phyloP scores from a whole-genome alignment of 768 basidiomycete species.

The Tulasnella sp. region DNA sequence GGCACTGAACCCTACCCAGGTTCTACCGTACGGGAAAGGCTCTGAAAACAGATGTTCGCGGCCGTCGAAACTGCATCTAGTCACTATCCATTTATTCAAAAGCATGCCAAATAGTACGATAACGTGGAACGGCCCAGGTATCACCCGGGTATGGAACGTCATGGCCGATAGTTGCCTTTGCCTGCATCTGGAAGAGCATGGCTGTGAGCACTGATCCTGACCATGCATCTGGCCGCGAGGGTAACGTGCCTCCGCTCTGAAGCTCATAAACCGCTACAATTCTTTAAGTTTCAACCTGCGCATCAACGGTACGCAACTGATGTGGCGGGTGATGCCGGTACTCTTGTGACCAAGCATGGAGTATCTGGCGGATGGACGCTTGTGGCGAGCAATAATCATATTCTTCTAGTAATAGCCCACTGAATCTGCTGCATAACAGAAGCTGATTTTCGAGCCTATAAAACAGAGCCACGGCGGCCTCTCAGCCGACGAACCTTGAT shows the following conservation, averaged over 20 bases:
- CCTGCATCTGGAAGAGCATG: background rate
- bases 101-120: background rate
- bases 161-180: background rate
- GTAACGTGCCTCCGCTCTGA: too few species aligned
- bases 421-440: background rate
- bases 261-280: background rate
- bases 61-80: too few species aligned
- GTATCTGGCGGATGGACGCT: too few species aligned
- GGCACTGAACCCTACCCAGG: too few species aligned
- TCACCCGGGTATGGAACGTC: background rate
- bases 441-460: background rate
- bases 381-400: background rate
- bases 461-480: background rate
- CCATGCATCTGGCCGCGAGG: background rate
- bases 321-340: background rate
- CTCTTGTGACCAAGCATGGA: background rate
- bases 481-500: too few species aligned
- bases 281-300: background rate
- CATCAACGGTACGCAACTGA: background rate
- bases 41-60: too few species aligned
- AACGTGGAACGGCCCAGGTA: background rate
- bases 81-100: too few species aligned
- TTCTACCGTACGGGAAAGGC: too few species aligned
- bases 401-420: background rate
- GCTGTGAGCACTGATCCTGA: background rate